Percentiles rank a stretch among this genome's conserved stretches.
Evolutionary conservation across 805 yeast genomes (phyloP).

Genomic region (Yamadazyma akitaensis): DNA sequence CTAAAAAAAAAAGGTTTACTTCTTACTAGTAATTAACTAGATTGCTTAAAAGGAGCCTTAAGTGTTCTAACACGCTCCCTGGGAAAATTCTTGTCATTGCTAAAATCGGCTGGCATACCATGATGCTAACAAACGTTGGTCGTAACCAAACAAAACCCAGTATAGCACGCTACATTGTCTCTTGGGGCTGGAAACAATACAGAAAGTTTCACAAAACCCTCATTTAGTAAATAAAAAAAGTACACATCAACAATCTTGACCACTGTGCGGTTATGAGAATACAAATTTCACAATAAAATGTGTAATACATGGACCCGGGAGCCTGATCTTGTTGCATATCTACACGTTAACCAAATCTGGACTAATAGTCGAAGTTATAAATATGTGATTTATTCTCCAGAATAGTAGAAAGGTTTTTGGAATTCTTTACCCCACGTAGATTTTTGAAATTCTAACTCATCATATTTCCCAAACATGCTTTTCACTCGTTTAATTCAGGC

Average conservation of each 20-base stretch:
- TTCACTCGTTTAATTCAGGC: slow-evolving; percentile 11
- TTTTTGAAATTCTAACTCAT: not conserved
- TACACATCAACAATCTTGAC: not conserved
- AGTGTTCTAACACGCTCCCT: too few species aligned
- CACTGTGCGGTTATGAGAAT: not conserved
- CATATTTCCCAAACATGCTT: slow-evolving; percentile 1
- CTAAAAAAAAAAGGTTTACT: not conserved
- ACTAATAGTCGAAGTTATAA: not conserved
- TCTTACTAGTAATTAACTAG: not conserved
- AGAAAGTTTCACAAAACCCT: not conserved
- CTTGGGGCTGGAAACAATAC: slow-evolving; percentile 5
- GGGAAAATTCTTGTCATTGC: too few species aligned
- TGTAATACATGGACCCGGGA: not conserved
- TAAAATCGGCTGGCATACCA: too few species aligned
- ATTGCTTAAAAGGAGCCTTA: too few species aligned
- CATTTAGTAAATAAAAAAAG: not conserved
- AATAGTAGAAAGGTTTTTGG: not conserved
- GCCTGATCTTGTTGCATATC: not conserved
- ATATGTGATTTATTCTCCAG: not conserved
- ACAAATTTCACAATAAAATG: not conserved
- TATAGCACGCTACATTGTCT: not conserved
- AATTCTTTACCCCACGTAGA: not conserved
- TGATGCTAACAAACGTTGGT: too few species aligned
- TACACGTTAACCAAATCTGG: not conserved
- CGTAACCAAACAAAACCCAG: too few species aligned